Evolutionary conservation across 106 monocot species (phyloP).

Genomic region (Dioscorea alata): DNA sequence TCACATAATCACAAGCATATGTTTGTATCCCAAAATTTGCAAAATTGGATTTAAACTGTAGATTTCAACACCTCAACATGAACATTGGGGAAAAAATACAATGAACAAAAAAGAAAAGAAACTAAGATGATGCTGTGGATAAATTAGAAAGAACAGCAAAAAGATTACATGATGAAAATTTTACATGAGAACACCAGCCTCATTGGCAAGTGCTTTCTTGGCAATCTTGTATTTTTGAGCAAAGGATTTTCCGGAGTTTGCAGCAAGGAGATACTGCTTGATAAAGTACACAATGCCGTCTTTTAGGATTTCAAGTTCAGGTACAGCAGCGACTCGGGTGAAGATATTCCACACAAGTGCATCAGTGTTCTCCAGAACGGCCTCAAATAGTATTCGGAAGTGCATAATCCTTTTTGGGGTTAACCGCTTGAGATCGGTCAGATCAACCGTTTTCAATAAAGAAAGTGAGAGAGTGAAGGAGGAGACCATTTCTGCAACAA

Average conservation of each 20-base stretch:
- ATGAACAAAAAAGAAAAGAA: too few relatives aligned
- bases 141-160: too few relatives aligned
- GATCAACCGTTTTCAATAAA: slow-evolving; percentile 48
- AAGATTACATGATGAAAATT: background rate
- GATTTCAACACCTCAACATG: too few relatives aligned
- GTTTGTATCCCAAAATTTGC: too few relatives aligned
- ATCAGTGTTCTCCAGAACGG: slow-evolving; percentile 40
- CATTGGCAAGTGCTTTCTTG: slow-evolving; percentile 75
- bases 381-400: slow-evolving; percentile 72
- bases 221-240: slow-evolving; percentile 46
- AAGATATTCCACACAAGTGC: slow-evolving; percentile 75
- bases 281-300: slow-evolving; percentile 61
- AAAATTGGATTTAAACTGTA: too few relatives aligned
- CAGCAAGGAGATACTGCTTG: slow-evolving; percentile 43
- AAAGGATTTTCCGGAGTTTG: slow-evolving; percentile 2
- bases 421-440: slow-evolving; percentile 34
- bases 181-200: slow-evolving; percentile 71
- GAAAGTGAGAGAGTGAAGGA: slow-evolving; percentile 75
- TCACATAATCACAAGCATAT: too few relatives aligned
- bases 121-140: too few relatives aligned
- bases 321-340: slow-evolving; percentile 48
- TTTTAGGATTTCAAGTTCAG: slow-evolving; percentile 57
- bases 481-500: slow-evolving; percentile 65
- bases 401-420: slow-evolving; percentile 64
- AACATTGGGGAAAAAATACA: too few relatives aligned